These are phyloP conservation scores for Aphanocladium album DNA, from an alignment of 2,329 filamentous ascomycete species.

Conservation along the genomic window DNA sequence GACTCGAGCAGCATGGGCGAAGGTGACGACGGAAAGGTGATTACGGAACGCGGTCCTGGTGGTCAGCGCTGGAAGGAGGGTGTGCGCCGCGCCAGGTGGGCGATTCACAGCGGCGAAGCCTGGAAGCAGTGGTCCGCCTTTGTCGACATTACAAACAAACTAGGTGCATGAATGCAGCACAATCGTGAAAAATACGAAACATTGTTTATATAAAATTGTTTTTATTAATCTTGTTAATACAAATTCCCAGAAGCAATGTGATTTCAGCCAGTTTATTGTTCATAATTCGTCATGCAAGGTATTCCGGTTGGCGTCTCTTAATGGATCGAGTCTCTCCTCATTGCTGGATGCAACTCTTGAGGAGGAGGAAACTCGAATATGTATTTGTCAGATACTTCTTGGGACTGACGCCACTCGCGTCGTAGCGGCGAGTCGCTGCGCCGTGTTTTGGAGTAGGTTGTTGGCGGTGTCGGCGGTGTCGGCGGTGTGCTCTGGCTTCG, in stretches of 20 bases:
- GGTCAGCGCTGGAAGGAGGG: conserved; percentile 94
- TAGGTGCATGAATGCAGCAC: conserved; percentile 20
- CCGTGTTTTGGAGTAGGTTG: background rate
- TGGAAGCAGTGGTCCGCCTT: conserved; percentile 78
- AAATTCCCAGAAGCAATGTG: background rate
- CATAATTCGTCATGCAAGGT: too few species aligned
- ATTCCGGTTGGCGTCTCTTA: background rate
- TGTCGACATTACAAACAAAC: conserved; percentile 70
- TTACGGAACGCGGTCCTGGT: conserved; percentile 77
- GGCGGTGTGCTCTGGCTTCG: conserved; percentile 6
- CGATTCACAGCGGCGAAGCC: conserved; percentile 80
- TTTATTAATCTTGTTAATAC: background rate
- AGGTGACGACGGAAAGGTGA: conserved; percentile 74
- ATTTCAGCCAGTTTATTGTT: background rate
- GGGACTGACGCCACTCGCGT: background rate
- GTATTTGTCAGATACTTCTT: background rate
- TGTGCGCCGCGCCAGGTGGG: conserved; percentile 79
- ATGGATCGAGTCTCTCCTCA: background rate
- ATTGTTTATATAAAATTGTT: background rate
- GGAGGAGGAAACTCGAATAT: background rate
- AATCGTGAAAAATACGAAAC: background rate
- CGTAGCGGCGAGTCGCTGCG: background rate
- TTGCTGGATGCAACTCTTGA: background rate
- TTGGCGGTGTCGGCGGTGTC: too few species aligned
- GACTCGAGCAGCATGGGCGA: conserved; percentile 74